Conservation (phyloP, 306 rosid genomes). For the Echinosophora koreensis region DNA sequence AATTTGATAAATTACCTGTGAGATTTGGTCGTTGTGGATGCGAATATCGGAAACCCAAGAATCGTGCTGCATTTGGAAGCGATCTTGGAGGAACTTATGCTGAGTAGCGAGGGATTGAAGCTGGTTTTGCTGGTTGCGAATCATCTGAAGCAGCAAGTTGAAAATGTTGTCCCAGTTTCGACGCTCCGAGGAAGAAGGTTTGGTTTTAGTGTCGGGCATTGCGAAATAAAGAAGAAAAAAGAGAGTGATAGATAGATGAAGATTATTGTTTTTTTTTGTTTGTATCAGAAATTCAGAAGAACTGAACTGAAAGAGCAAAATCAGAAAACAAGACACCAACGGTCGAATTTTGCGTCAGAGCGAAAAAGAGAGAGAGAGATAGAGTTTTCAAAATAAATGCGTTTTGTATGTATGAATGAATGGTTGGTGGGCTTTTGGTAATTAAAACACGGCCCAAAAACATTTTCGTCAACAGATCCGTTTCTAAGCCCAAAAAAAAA, state of each 20-base stretch:
- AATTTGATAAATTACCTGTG: slow-evolving; percentile 53
- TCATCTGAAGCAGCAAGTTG: slow-evolving; percentile 61
- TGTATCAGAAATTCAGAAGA: slow-evolving; percentile 39
- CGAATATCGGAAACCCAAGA: slow-evolving; percentile 67
- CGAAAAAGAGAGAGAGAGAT: neutral
- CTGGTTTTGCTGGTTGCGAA: slow-evolving; percentile 68
- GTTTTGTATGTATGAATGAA: too few relatives aligned
- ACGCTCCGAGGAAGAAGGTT: slow-evolving; percentile 46
- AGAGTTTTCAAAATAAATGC: slow-evolving; percentile 25
- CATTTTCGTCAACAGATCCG: too few relatives aligned
- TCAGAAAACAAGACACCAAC: slow-evolving; percentile 17
- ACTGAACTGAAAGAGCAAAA: slow-evolving; percentile 19
- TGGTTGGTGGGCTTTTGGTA: neutral
- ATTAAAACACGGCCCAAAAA: neutral
- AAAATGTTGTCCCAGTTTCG: slow-evolving; percentile 70
- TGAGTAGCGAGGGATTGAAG: slow-evolving; percentile 63
- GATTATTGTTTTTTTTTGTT: neutral
- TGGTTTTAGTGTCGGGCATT: slow-evolving; percentile 54
- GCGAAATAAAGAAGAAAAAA: slow-evolving; percentile 5
- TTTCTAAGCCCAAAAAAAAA: too few relatives aligned
- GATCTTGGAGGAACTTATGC: slow-evolving; percentile 67
- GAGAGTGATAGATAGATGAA: neutral
- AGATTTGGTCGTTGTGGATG: slow-evolving; percentile 51
- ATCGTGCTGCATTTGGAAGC: slow-evolving; percentile 61
- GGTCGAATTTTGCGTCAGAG: slow-evolving; percentile 29